Evolutionary conservation across 176 grass and related monocot genomes (phyloP), one percentile per base, ranked within the genome.

Genomic region (Rhynchospora pubera): DNA sequence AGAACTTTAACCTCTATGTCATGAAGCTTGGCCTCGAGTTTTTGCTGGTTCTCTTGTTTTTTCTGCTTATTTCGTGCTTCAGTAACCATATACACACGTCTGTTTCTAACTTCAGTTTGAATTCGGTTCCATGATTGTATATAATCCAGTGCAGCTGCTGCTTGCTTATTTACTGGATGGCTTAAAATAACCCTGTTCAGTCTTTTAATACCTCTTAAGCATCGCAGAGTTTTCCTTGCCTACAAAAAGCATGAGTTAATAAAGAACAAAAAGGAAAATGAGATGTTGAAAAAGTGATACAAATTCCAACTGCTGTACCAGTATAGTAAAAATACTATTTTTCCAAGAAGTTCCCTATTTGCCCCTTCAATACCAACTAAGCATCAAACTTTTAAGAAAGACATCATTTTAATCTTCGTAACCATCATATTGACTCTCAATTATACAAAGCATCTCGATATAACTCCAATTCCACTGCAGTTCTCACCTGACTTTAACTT

Each of bases 1-100:
- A 53, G 10, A 12, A 61, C 16, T 53, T 8, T 85, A 47, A 91
- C 96, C 90, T 98, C 92, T 72, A 98, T 60, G 85, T 93, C 91
- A n/a, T 98, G 92, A 72, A 98, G 90, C 13, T 94, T 94, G 7
- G 90, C 89, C 21, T 98, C 96, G 24, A 98, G 89, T 84, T 94
- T 98, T 63, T 90, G 82, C 39, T 98, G 92, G 70, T 91, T 94
- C 6, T 98, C 96, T 79, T 94, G 84, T 76, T 91, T 91, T 83
- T 97, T 97, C 81, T 93, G 91, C 90, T 85, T 93, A 30, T 93
- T 87, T 50, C 96, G 92, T 9, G 87, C 96, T 88, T 98, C 96
- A 0, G 89, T 91, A 1, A 98, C 96, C 96, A 98, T 98, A 82
- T 79, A 91, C 55, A 85, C 79, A 30, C 96, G 96, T 0, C 92